Evolutionary conservation across 257 asterid genomes (phyloP), one percentile per base, ranked within the genome.

Genomic region (Solanum sejunctum): DNA sequence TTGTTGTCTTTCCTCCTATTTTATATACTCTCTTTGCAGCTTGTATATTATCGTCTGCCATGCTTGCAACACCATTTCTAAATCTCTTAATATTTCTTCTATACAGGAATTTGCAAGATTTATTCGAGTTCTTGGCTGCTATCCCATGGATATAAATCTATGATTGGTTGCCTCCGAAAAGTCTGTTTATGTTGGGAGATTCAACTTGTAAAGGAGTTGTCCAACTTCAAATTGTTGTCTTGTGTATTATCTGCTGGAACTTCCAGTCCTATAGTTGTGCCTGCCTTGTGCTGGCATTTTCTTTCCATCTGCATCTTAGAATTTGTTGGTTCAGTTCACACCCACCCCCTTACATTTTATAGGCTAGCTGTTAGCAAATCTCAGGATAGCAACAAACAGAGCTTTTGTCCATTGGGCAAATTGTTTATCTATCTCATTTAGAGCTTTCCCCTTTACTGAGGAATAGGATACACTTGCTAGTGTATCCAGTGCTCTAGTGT

Each of bases 111-210:
- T 93, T 80, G 94, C 93, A 2, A 89, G 85, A 87, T 91, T 90
- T 81, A 85, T 93, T 78, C 93, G 96, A 43, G 93, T 93, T 55
- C 96, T 93, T 12, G 96, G 96, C 51, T 90, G 93, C 87, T 91
- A 91, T 67, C 93, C 95, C 3, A 84, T 91, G 88, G 93, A 92
- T 83, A 87, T 86, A 77, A 49, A 84, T 87, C 79, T 63, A 45
- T 91, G 83, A 85, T 85, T 39, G 84, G 32, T 60, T 6, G 10
- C 61, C 57, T 26, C 66, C n/a, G 9, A 43, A 23, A 32, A 54
- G 26, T 20, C 49, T 84, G 43, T 45, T 71, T 36, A 45, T 13
- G 11, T n/a, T 49, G 21, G 47, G 60, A 41, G 56, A 36, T 18
- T 77, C 81, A 49, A 81, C 55, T 61, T 85, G 43, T 28, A 23